These are phyloP conservation scores for Pythium monospermum DNA, from an alignment of 352 stramenopile species.

Conservation along the genomic window DNA sequence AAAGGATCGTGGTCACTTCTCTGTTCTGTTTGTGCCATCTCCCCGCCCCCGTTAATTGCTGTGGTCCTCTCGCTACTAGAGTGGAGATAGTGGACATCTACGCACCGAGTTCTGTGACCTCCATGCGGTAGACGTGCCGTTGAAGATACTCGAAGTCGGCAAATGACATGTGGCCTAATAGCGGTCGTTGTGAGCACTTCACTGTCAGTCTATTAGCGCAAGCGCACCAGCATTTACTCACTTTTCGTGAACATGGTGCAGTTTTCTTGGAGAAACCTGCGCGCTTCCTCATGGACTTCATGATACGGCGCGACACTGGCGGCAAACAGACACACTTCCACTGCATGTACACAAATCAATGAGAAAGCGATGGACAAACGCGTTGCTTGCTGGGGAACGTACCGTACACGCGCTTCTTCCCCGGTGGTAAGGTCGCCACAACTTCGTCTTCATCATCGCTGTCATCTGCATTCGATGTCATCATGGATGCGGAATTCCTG, in stretches of 20 bases:
- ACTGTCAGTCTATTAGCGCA: too few species aligned
- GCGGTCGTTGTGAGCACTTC: too few species aligned
- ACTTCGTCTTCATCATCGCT: background rate
- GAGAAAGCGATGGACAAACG: background rate
- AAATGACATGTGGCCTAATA: conserved; percentile 4
- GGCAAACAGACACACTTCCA: conserved; percentile 51
- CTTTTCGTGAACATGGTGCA: conserved; percentile 25
- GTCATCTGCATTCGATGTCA: too few species aligned
- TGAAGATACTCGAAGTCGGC: conserved; percentile 5
- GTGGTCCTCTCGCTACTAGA: too few species aligned
- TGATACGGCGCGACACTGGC: conserved; percentile 41
- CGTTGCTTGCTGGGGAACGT: background rate
- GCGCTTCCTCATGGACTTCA: conserved; percentile 23
- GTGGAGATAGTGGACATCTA: background rate
- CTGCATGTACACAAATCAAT: conserved; percentile 16
- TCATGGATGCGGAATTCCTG: background rate
- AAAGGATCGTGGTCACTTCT: too few species aligned
- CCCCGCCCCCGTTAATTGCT: too few species aligned
- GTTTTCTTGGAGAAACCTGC: conserved; percentile 19
- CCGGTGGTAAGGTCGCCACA: too few species aligned
- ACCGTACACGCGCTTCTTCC: background rate
- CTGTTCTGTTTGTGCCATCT: background rate
- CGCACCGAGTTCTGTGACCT: conserved; percentile 14
- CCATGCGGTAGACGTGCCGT: conserved; percentile 10
- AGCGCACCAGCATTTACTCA: too few species aligned